phyloP scores from a whole-genome alignment of 352 stramenopile species.

The Phytopythium delawarense region DNA sequence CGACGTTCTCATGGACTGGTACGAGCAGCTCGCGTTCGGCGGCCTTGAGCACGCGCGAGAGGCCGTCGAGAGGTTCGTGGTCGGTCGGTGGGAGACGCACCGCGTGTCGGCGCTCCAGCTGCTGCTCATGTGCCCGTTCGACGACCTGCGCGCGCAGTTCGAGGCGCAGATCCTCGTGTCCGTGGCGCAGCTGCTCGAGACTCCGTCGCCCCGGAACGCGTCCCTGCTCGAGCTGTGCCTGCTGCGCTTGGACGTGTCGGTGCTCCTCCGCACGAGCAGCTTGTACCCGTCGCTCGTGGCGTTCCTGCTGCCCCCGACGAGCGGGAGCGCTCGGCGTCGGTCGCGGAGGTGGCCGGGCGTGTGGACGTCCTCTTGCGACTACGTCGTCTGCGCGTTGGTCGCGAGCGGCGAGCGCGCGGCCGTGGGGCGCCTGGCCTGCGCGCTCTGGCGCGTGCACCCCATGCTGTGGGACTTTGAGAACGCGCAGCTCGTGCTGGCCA shows the following conservation, averaged over 20 bases:
- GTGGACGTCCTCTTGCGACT: constrained; percentile 65
- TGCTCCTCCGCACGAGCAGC: constrained; percentile 28
- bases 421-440: constrained; percentile 47
- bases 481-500: constrained; percentile 51
- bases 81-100: constrained; percentile 29
- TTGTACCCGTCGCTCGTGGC: constrained; percentile 37
- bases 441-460: constrained; percentile 47
- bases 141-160: constrained; percentile 36
- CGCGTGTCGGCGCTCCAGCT: constrained; percentile 36
- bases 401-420: constrained; percentile 34
- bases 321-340: not conserved
- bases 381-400: constrained; percentile 65
- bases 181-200: constrained; percentile 11
- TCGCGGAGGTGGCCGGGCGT: constrained; percentile 8
- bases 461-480: constrained; percentile 72
- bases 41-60: constrained; percentile 19
- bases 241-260: constrained; percentile 51
- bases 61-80: constrained; percentile 33
- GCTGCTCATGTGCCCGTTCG: constrained; percentile 58
- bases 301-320: constrained; percentile 25
- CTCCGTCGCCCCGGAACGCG: constrained; percentile 14
- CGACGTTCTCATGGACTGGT: constrained; percentile 45
- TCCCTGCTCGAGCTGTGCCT: constrained; percentile 46
- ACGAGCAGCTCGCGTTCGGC: constrained; percentile 38
- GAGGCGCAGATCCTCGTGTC: constrained; percentile 21